Evolutionary conservation across 1,139 yeast genomes (phyloP).

Genomic region (Scheffersomyces titani): DNA sequence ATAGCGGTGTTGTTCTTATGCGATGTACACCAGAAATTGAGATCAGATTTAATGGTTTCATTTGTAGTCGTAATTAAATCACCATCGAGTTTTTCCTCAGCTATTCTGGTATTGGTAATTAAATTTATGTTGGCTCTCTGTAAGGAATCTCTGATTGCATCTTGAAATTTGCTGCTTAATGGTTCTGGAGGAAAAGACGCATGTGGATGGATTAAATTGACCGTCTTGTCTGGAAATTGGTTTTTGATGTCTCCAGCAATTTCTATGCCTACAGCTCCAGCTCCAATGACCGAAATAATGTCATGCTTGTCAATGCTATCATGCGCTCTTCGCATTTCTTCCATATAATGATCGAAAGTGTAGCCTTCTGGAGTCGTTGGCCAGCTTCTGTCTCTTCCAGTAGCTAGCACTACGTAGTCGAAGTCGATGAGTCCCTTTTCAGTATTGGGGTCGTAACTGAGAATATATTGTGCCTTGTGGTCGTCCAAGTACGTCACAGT

Average conservation of each 20-base stretch:
- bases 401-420: conserved; percentile 50
- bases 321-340: conserved; percentile 36
- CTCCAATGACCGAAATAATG: conserved; percentile 43
- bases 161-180: conserved; percentile 32
- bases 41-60: conserved; percentile 30
- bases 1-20: conserved; percentile 41
- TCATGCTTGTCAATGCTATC: conserved; percentile 21
- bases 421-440: conserved; percentile 33
- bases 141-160: conserved; percentile 26
- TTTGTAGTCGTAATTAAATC: conserved; percentile 31
- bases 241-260: conserved; percentile 47
- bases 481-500: conserved; percentile 32
- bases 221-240: conserved; percentile 33
- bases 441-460: conserved; percentile 12
- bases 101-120: conserved; percentile 23
- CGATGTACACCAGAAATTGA: conserved; percentile 47
- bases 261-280: conserved; percentile 55
- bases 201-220: conserved; percentile 45
- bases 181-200: conserved; percentile 43
- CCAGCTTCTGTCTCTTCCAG: conserved; percentile 55
- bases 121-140: conserved; percentile 20
- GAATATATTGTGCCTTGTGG: conserved; percentile 23
- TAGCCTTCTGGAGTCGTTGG: conserved; percentile 52
- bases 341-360: conserved; percentile 26
- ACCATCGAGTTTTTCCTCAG: conserved; percentile 25